phyloP scores from a whole-genome alignment of 306 rosid species.

The Astragalus glycyphyllos region DNA sequence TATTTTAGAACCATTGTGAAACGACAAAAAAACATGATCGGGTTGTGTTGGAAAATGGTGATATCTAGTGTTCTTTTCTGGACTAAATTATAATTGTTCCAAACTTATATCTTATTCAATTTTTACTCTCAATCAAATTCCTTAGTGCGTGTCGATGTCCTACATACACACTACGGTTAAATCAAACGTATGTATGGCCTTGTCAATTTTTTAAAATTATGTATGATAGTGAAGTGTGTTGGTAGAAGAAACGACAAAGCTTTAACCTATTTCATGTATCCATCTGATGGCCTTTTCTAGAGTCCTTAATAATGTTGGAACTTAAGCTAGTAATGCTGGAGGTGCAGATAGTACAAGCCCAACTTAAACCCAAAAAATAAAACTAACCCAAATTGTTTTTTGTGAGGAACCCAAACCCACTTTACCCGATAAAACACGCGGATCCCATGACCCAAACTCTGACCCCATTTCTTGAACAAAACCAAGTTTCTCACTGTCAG shows the following conservation, averaged over 20 bases:
- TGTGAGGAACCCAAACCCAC: no score
- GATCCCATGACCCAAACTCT: no score
- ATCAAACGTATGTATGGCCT: conserved; percentile 47
- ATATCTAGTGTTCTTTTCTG: conserved; percentile 41
- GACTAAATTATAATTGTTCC: conserved; percentile 22
- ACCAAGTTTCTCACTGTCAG: no score
- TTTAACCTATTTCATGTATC: conserved; percentile 27
- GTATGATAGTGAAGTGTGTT: conserved; percentile 33
- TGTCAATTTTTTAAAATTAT: conserved; percentile 47
- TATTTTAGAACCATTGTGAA: conserved; percentile 32
- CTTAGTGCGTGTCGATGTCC: conserved; percentile 64
- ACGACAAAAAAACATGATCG: conserved; percentile 57
- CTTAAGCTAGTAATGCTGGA: no score
- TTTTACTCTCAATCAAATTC: conserved; percentile 42
- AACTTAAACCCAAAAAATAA: no score
- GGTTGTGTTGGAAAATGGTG: conserved; percentile 56
- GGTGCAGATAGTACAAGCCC: no score
- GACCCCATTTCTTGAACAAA: no score
- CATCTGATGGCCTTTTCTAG: conserved; percentile 15
- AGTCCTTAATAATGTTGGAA: not conserved
- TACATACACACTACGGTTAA: conserved; percentile 46
- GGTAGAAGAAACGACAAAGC: conserved; percentile 45
- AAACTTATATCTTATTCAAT: conserved; percentile 12
- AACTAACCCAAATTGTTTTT: no score
- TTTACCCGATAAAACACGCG: no score